phyloP scores from a whole-genome alignment of 148 eudicot genomes.

The Rhododendron simsii region DNA sequence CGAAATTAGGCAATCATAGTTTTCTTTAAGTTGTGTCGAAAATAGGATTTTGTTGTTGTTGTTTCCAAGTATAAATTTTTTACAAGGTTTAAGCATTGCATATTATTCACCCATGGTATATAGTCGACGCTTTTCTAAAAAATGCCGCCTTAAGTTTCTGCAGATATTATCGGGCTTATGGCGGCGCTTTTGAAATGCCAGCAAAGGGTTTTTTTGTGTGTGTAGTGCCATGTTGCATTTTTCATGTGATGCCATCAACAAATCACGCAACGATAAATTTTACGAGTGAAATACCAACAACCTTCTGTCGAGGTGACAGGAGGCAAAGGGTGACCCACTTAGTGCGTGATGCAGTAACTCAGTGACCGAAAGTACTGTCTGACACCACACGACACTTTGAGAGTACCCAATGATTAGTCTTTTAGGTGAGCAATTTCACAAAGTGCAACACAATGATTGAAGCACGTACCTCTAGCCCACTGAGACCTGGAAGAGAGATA shows the following conservation, averaged over 20 bases:
- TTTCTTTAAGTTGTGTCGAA: not conserved
- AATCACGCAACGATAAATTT: not conserved
- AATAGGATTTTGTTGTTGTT: too few relatives aligned
- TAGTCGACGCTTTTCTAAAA: too few relatives aligned
- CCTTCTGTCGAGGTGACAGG: not conserved
- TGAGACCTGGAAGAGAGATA: not conserved
- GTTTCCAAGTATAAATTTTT: too few relatives aligned
- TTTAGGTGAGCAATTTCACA: not conserved
- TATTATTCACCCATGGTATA: too few relatives aligned
- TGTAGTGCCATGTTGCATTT: not conserved
- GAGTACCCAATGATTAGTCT: not conserved
- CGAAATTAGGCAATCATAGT: not conserved
- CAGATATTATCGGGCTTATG: too few relatives aligned
- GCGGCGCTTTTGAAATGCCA: too few relatives aligned
- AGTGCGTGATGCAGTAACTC: not conserved
- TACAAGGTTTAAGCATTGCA: too few relatives aligned
- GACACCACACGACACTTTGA: not conserved
- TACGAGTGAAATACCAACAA: not conserved
- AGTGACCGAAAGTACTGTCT: not conserved
- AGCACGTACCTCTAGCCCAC: not conserved
- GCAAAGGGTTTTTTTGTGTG: too few relatives aligned
- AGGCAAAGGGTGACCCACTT: not conserved
- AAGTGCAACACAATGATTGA: not conserved
- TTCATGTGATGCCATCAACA: not conserved
- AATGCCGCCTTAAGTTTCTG: too few relatives aligned